These are phyloP conservation scores for Globisporangium perplexum DNA, from an alignment of 352 stramenopile genomes.

Conservation along the genomic window DNA sequence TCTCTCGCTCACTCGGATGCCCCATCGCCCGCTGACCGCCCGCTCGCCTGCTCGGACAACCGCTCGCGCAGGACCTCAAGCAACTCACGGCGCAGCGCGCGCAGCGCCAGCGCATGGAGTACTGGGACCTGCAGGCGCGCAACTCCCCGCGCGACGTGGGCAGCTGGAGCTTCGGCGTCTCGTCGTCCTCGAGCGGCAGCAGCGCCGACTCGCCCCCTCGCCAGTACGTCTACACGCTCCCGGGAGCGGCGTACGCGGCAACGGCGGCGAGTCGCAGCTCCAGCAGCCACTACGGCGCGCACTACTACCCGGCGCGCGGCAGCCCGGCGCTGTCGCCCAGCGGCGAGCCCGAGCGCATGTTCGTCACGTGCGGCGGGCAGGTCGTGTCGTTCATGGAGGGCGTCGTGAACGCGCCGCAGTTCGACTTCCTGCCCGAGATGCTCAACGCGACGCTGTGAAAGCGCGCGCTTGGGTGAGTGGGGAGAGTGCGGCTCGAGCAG, in stretches of 20 bases:
- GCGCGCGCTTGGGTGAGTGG: neutral
- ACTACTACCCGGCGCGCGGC: conserved; percentile 13
- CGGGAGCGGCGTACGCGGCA: conserved; percentile 8
- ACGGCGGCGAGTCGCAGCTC: conserved; percentile 2
- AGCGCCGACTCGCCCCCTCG: conserved; percentile 12
- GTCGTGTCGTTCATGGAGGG: conserved; percentile 82
- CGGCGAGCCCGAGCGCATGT: conserved; percentile 51
- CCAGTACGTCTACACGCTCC: conserved; percentile 22
- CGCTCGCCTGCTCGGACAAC: too few species aligned
- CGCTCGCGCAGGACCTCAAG: conserved; percentile 56
- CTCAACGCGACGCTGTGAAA: conserved; percentile 16
- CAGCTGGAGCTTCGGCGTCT: conserved; percentile 21
- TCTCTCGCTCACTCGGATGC: too few species aligned
- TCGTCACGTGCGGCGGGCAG: conserved; percentile 74
- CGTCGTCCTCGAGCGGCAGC: conserved; percentile 7
- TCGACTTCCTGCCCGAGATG: conserved; percentile 39
- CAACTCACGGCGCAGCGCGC: conserved; percentile 70
- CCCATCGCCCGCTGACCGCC: too few species aligned
- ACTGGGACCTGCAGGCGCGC: conserved; percentile 40
- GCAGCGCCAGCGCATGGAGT: conserved; percentile 61
- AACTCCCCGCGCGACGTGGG: conserved; percentile 32
- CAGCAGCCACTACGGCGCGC: conserved; percentile 9
- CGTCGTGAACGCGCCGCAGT: conserved; percentile 66
- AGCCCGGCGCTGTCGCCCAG: conserved; percentile 18
- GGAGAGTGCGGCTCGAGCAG: too few species aligned